These are phyloP conservation scores for Berberis vulgaris DNA, from an alignment of 164 flowering plant genomes.

Conservation along the genomic window DNA sequence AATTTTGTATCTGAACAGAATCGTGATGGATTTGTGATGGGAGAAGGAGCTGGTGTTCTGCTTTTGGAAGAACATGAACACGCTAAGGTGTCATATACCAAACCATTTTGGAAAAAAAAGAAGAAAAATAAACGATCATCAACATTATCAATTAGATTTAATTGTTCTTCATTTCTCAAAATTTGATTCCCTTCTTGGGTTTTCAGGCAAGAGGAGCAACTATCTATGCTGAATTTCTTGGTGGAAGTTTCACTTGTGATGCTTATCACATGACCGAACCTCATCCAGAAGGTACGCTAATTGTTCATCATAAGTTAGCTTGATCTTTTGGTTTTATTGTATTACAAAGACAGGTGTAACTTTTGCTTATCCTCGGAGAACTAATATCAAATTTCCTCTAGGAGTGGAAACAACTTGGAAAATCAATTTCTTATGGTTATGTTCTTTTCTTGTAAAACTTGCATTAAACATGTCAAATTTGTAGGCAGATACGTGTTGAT, in stretches of 20 bases:
- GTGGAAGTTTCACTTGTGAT: conserved; percentile 93
- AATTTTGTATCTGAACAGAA: conserved; percentile 32
- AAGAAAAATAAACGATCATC: background rate
- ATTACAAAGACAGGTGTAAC: no score
- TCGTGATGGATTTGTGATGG: conserved; percentile 98
- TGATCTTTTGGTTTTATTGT: no score
- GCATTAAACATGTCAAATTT: no score
- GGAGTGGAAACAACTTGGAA: no score
- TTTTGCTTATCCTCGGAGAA: no score
- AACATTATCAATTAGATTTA: background rate
- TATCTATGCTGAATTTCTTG: conserved; percentile 95
- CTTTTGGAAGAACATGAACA: conserved; percentile 87
- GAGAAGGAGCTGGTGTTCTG: conserved; percentile 94
- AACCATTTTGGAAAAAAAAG: background rate
- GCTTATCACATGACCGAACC: conserved; percentile 99
- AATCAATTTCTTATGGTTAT: no score
- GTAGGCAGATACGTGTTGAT: background rate
- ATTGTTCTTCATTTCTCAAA: background rate
- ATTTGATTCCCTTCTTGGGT: background rate
- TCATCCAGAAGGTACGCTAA: conserved; percentile 74
- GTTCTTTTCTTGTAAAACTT: no score
- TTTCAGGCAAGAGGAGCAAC: conserved; percentile 80
- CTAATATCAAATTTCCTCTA: no score
- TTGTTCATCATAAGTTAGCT: background rate
- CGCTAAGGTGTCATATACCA: conserved; percentile 54